A percentile compares a stretch with the other conserved stretches of the same genome.
Evolutionary conservation across 331 rosid species (phyloP).

Genomic region (Dryas integrifolia): DNA sequence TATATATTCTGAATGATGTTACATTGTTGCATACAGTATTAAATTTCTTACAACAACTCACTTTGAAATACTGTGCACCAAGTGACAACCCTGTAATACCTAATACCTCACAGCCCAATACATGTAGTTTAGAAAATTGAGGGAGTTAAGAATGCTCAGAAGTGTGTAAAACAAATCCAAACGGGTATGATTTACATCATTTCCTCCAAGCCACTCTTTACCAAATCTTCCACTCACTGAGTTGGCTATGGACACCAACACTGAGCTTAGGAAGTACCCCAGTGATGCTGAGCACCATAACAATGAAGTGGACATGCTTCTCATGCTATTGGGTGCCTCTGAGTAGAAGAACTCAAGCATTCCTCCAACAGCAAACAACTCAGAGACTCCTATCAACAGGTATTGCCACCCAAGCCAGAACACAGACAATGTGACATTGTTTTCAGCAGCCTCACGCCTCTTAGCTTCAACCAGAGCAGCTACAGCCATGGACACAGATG

Average conservation of each 20-base stretch:
- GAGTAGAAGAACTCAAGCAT: conserved; percentile 48
- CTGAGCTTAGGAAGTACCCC: conserved; percentile 38
- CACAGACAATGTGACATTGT: conserved; percentile 19
- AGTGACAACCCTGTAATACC: not conserved
- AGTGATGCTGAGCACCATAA: conserved; percentile 40
- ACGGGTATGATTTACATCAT: conserved; percentile 28
- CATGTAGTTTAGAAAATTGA: conserved; percentile 31
- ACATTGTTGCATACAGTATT: too few relatives aligned
- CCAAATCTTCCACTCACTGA: conserved; percentile 32
- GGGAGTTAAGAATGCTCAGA: conserved; percentile 31
- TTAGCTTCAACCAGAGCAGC: conserved; percentile 35
- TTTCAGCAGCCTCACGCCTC: conserved; percentile 27
- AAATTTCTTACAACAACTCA: not conserved
- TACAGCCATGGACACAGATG: conserved; percentile 31
- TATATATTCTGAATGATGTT: too few relatives aligned
- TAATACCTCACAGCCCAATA: conserved; percentile 33
- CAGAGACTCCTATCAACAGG: conserved; percentile 29
- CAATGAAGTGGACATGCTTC: conserved; percentile 40
- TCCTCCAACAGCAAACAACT: conserved; percentile 38
- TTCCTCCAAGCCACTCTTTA: conserved; percentile 38
- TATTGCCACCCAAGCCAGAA: conserved; percentile 40
- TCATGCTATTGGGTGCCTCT: conserved; percentile 42
- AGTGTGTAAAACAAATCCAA: conserved; percentile 42
- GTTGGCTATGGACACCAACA: conserved; percentile 31
- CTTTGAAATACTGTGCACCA: too few relatives aligned